A percentile compares a stretch with the other conserved stretches of the same genome.
These are phyloP conservation scores for Cordyceps sp. DNA, from an alignment of 2,329 filamentous ascomycete genomes.

Conservation along the genomic window DNA sequence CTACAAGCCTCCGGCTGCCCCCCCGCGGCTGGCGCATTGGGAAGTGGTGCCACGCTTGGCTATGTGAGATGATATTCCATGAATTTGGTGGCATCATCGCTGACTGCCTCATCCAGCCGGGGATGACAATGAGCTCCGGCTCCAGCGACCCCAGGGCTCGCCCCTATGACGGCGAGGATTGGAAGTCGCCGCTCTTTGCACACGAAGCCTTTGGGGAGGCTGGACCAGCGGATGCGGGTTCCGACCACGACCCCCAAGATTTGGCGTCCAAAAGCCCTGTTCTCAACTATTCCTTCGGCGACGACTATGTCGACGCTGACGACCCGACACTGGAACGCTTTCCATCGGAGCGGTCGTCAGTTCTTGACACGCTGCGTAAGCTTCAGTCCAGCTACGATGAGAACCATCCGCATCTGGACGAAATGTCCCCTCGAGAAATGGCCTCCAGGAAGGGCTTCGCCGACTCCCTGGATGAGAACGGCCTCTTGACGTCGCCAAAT, in stretches of 20 bases:
- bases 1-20: no score
- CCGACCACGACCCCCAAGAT: conserved; percentile 11
- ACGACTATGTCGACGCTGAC: conserved; percentile 17
- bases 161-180: conserved; percentile 6
- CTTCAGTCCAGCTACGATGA: conserved; percentile 26
- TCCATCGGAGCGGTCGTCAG: conserved; percentile 25
- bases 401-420: conserved; percentile 19
- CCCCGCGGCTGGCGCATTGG: no score
- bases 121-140: no score
- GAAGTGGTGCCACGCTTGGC: no score
- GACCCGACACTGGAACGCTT: conserved; percentile 32
- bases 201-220: conserved; percentile 29
- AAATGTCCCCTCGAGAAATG: conserved; percentile 7
- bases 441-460: background rate
- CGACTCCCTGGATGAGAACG: no score
- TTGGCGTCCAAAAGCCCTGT: conserved; percentile 6
- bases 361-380: conserved; percentile 27
- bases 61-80: no score
- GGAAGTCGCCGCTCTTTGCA: conserved; percentile 25
- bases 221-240: conserved; percentile 15
- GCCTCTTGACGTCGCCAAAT: no score
- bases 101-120: no score
- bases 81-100: no score
- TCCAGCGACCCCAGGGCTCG: conserved; percentile 2
- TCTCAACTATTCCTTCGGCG: conserved; percentile 6